phyloP scores from a whole-genome alignment of 371 early-diverging fungal species.

The Rozella allomycis region DNA sequence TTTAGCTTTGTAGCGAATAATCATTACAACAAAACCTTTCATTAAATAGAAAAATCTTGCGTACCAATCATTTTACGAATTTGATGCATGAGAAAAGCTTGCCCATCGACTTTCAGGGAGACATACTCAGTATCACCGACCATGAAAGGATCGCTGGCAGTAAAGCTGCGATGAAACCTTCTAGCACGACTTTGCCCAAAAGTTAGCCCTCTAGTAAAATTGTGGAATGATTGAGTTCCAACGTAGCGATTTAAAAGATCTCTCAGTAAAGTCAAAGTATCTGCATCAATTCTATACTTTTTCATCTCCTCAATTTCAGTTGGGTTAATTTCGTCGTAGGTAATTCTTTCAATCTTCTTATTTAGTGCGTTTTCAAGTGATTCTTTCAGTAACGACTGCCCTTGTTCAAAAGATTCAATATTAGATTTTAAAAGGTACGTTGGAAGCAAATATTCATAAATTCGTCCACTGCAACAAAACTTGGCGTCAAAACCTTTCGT shows the following conservation, averaged over 20 bases:
- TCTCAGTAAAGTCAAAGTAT: constrained; percentile 36
- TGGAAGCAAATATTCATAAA: constrained; percentile 95
- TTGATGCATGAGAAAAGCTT: constrained; percentile 98
- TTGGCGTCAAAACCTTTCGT: constrained; percentile 74
- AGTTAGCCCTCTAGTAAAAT: constrained; percentile 69
- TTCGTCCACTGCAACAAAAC: constrained; percentile 65
- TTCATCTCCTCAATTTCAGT: constrained; percentile 1
- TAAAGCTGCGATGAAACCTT: constrained; percentile 54
- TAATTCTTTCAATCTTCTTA: background rate
- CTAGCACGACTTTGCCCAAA: constrained; percentile 49
- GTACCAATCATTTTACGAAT: constrained; percentile 97
- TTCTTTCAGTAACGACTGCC: background rate
- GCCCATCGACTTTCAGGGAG: constrained; percentile 75
- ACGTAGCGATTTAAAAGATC: constrained; percentile 42
- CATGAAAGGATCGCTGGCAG: constrained; percentile 52
- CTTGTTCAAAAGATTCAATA: background rate
- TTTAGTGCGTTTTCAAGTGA: background rate
- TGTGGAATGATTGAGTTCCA: constrained; percentile 90
- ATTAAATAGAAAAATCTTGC: constrained; percentile 1
- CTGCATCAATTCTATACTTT: constrained; percentile 35
- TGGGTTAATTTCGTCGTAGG: background rate
- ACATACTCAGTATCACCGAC: constrained; percentile 72
- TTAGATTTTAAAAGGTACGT: constrained; percentile 51
- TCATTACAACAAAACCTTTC: constrained; percentile 49
- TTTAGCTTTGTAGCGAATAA: constrained; percentile 48